Evolutionary conservation across 768 basidiomycete species (phyloP).

Genomic region (Boletus tylopilopsis): DNA sequence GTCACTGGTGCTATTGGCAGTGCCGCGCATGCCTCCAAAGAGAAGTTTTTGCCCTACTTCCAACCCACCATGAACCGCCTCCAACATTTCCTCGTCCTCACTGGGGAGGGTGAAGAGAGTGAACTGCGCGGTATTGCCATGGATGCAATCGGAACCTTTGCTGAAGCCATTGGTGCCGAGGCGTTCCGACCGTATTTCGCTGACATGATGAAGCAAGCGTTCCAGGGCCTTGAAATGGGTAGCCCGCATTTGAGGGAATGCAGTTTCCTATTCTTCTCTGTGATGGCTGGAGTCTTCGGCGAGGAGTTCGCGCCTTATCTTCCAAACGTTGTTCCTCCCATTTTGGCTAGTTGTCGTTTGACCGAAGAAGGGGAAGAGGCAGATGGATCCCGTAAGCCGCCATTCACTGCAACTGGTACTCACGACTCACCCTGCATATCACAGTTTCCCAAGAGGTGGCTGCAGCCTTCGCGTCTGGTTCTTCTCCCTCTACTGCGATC

Average conservation of each 20-base stretch:
- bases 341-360: conserved; percentile 81
- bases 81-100: conserved; percentile 82
- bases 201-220: conserved; percentile 94
- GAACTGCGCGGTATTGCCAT: conserved; percentile 96
- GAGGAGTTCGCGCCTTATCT: conserved; percentile 92
- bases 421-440: conserved; percentile 3
- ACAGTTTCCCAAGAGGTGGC: conserved; percentile 50
- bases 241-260: conserved; percentile 89
- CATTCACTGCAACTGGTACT: not conserved
- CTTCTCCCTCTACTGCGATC: conserved; percentile 69
- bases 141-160: conserved; percentile 98
- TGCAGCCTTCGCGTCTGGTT: conserved; percentile 68
- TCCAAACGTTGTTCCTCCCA: conserved; percentile 78
- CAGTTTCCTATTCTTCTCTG: conserved; percentile 97
- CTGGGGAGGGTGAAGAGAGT: conserved; percentile 84
- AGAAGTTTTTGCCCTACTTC: conserved; percentile 91
- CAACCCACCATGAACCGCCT: conserved; percentile 85
- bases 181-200: conserved; percentile 93
- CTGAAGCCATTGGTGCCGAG: conserved; percentile 94
- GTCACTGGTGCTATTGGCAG: conserved; percentile 98
- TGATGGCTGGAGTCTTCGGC: conserved; percentile 95
- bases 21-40: conserved; percentile 93
- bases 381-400: conserved; percentile 39
- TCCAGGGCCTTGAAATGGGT: conserved; percentile 83
- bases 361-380: conserved; percentile 68